Evolutionary conservation across 805 yeast genomes (phyloP).

Genomic region (Myxozyma vanderwaltii): DNA sequence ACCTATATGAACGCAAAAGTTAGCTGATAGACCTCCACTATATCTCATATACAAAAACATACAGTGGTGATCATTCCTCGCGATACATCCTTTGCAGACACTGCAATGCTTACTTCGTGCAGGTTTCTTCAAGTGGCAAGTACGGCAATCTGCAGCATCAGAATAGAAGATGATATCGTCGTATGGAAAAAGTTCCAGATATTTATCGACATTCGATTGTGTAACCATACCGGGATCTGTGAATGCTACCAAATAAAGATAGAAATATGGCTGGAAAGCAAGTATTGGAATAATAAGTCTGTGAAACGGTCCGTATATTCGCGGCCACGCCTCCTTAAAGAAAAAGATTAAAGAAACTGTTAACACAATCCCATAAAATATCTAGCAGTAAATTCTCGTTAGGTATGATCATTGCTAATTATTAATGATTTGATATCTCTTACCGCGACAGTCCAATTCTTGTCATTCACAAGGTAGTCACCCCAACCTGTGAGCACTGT

Average conservation of each 20-base stretch:
- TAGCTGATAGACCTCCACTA: not conserved
- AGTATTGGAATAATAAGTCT: constrained; percentile 31
- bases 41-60: constrained; percentile 4
- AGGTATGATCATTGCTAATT: not conserved
- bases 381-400: not conserved
- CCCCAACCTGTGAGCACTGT: not conserved
- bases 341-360: constrained; percentile 27
- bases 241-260: constrained; percentile 38
- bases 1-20: too few species aligned
- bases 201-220: constrained; percentile 36
- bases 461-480: constrained; percentile 32
- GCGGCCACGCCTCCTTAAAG: constrained; percentile 30
- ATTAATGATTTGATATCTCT: not conserved
- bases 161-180: constrained; percentile 60
- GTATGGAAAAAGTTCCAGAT: constrained; percentile 40
- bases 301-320: constrained; percentile 18
- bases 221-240: constrained; percentile 47
- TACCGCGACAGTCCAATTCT: constrained; percentile 36
- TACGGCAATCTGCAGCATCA: constrained; percentile 47
- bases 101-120: constrained; percentile 66
- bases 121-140: constrained; percentile 54
- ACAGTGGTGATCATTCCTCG: constrained; percentile 62
- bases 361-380: constrained; percentile 28
- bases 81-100: constrained; percentile 52
- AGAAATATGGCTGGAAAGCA: constrained; percentile 37